Evolutionary conservation across 306 rosid genomes (phyloP), one percentile per base, ranked within the genome.

Genomic region (Abrus precatorius): DNA sequence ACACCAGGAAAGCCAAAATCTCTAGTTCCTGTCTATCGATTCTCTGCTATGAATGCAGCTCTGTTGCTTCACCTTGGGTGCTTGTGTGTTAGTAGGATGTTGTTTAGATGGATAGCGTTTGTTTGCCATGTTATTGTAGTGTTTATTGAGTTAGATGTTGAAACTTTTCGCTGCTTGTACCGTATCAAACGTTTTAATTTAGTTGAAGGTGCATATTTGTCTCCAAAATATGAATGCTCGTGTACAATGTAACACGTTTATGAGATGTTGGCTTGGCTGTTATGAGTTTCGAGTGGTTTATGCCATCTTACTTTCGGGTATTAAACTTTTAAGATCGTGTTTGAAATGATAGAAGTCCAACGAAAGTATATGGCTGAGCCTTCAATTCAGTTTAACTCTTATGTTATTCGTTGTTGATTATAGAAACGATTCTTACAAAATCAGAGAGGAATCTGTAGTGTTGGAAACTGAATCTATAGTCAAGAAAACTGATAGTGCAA

Each of bases 1-100:
- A 66, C 78, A 49, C 78, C 63, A 41, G 82, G 74, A 34, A 76
- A 82, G 84, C 69, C 79, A 78, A 74, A 79, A 69, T 66, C 29
- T 79, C 47, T 52, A n/a, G 78, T 29, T 61, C 67, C 76, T 27
- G 41, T 61, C 43, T 52, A 8, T 40, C 48, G 66, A 11, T 13
- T n/a, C n/a, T 50, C 69, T 38, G 45, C 69, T 54, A 28, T 41
- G 79, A 74, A 61, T 72, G 55, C 74, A 80, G 85, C 62, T 86
- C 20, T 54, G 72, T 44, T 67, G 81, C 73, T 76, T 56, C 49
- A 75, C 70, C 44, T 45, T 32, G 73, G 80, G 73, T 65, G 79
- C 62, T 28, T 67, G 8, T 67, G 48, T 72, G 45, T 77, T 20
- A 20, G 72, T 74, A 71, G 83, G 50, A 69, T 32, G 64, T 45